A percentile compares a stretch with the other conserved stretches of the same genome.
Conservation (phyloP, 352 stramenopile species). For the Globisporangium echinulatum region DNA sequence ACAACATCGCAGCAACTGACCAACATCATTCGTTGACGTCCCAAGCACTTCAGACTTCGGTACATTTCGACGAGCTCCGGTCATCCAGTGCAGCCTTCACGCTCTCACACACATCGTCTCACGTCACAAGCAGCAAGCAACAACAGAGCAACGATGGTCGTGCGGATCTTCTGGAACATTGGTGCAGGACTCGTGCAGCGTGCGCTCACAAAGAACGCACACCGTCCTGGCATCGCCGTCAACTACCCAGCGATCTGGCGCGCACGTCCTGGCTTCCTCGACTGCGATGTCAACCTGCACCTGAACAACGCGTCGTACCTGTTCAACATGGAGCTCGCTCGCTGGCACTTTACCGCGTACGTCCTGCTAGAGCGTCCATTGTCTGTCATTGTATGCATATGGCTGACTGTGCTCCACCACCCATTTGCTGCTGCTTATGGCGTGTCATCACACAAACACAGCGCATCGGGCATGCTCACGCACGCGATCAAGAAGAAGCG, state of each 20-base stretch:
- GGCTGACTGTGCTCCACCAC: not conserved
- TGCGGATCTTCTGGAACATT: slow-evolving; percentile 73
- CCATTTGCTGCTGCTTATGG: not conserved
- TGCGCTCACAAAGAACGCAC: slow-evolving; percentile 43
- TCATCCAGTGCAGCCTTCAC: not conserved
- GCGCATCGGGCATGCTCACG: slow-evolving; percentile 42
- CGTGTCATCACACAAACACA: slow-evolving; percentile 4
- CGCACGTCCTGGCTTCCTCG: slow-evolving; percentile 52
- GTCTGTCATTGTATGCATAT: not conserved
- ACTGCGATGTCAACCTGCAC: slow-evolving; percentile 84
- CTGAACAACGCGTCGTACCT: slow-evolving; percentile 83
- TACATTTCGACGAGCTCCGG: no score
- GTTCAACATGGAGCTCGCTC: slow-evolving; percentile 81
- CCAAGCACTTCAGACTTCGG: no score
- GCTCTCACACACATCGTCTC: not conserved
- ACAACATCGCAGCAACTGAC: not conserved
- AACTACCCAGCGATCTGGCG: slow-evolving; percentile 64
- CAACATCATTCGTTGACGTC: no score
- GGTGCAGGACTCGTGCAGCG: slow-evolving; percentile 44
- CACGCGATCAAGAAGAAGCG: slow-evolving; percentile 55
- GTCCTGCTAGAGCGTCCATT: slow-evolving; percentile 1
- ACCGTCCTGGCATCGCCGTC: slow-evolving; percentile 48
- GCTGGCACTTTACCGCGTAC: slow-evolving; percentile 77
- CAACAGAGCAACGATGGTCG: slow-evolving; percentile 31
- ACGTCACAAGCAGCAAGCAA: not conserved